Percentiles rank a stretch among this genome's conserved stretches.
Conservation (phyloP, 495 filamentous ascomycete genomes). For the Podospora didyma region DNA sequence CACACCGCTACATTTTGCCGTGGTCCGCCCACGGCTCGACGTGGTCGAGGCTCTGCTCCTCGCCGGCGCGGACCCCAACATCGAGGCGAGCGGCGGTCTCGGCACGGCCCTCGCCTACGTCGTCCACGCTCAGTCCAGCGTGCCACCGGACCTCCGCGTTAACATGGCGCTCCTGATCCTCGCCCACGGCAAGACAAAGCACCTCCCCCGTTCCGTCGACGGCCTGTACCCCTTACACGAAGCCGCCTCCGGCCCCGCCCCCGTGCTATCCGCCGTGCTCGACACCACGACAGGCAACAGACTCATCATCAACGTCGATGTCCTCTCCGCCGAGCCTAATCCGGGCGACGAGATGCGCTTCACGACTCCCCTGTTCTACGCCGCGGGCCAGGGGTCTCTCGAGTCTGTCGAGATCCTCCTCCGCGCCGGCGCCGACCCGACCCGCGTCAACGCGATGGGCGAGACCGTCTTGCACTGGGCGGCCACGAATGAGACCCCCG, state of each 20-base stretch:
- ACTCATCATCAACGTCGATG: too few species aligned
- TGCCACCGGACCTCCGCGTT: too few species aligned
- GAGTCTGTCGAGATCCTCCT: neutral
- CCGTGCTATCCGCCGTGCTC: too few species aligned
- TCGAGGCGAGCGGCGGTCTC: neutral
- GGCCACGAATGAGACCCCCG: neutral
- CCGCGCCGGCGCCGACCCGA: neutral
- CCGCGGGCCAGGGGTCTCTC: neutral
- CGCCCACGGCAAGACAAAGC: too few species aligned
- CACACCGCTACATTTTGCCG: neutral
- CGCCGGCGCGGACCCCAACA: neutral
- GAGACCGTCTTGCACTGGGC: slow-evolving; percentile 11
- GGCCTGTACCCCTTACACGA: too few species aligned
- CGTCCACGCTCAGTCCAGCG: neutral
- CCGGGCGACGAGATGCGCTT: neutral
- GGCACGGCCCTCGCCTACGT: neutral
- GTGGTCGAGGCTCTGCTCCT: neutral
- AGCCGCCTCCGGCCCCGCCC: too few species aligned
- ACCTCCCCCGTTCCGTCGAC: too few species aligned
- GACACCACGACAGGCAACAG: too few species aligned
- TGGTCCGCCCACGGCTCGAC: neutral
- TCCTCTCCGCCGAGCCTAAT: neutral
- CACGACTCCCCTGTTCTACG: slow-evolving; percentile 4
- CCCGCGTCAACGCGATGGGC: neutral
- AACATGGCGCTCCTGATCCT: too few species aligned